phyloP scores from a whole-genome alignment of 371 early-diverging fungal genomes.

The Mucor racemosus region DNA sequence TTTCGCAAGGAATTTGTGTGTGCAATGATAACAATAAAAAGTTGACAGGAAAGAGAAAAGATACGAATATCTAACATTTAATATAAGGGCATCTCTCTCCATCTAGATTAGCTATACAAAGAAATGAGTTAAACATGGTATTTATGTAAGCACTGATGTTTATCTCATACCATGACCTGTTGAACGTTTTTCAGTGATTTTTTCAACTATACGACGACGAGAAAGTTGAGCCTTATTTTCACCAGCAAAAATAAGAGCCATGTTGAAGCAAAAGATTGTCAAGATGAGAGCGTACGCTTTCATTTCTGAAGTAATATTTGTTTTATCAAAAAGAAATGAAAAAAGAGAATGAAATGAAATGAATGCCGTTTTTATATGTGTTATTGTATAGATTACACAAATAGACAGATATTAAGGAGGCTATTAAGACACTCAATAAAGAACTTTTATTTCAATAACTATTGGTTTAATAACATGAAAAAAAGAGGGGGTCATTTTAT shows the following conservation, averaged over 20 bases:
- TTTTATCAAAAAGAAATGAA: neutral
- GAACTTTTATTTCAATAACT: neutral
- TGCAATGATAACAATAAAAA: neutral
- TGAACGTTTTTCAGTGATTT: neutral
- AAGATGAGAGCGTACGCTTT: neutral
- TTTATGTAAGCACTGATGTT: neutral
- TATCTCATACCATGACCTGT: neutral
- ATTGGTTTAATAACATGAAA: neutral
- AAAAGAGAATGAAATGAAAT: neutral
- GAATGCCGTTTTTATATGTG: neutral
- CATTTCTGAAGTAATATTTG: neutral
- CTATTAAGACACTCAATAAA: neutral
- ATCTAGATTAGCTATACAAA: neutral
- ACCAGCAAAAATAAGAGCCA: neutral
- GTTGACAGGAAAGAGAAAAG: neutral
- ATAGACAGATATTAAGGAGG: conserved; percentile 4
- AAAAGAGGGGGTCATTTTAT: conserved; percentile 2
- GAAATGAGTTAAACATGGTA: neutral
- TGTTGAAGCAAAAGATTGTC: neutral
- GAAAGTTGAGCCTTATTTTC: neutral
- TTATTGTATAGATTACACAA: neutral
- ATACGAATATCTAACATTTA: neutral
- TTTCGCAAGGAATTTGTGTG: neutral
- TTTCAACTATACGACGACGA: neutral
- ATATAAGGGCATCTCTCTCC: neutral